Evolutionary conservation across 2,329 filamentous ascomycete species (phyloP).

Genomic region (Xylaria hypoxylon): DNA sequence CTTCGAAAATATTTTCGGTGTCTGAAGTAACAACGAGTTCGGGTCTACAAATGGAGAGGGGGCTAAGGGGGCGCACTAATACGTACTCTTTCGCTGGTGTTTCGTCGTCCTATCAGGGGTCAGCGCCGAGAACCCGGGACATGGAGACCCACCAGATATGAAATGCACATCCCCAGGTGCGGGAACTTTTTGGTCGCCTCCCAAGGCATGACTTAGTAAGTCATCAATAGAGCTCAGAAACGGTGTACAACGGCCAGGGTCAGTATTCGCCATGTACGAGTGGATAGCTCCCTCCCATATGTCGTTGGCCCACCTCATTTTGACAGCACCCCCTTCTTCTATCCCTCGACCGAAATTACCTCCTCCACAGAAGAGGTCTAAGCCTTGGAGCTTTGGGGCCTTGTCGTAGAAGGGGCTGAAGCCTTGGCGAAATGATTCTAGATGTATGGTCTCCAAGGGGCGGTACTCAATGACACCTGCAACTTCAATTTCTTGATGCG

Average conservation of each 20-base stretch:
- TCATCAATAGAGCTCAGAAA: constrained; percentile 81
- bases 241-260: constrained; percentile 58
- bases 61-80: not conserved
- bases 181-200: constrained; percentile 64
- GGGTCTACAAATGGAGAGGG: too few species aligned
- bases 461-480: constrained; percentile 45
- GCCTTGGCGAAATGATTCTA: constrained; percentile 63
- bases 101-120: constrained; percentile 68
- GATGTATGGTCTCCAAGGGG: constrained; percentile 49
- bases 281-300: constrained; percentile 72
- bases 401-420: constrained; percentile 59
- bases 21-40: not conserved
- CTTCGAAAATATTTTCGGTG: not conserved
- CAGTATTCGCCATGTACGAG: constrained; percentile 77
- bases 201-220: constrained; percentile 67
- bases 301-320: constrained; percentile 77
- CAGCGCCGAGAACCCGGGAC: constrained; percentile 77
- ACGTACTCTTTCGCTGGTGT: constrained; percentile 65
- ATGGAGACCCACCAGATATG: constrained; percentile 79
- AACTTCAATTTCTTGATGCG: constrained; percentile 52
- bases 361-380: constrained; percentile 82
- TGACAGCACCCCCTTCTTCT: constrained; percentile 75
- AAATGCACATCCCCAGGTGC: constrained; percentile 73
- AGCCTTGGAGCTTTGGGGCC: constrained; percentile 62
- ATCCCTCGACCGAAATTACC: constrained; percentile 82